Evolutionary conservation across 73 alveolate species (phyloP).

Genomic region (Paramecium octaurelia): DNA sequence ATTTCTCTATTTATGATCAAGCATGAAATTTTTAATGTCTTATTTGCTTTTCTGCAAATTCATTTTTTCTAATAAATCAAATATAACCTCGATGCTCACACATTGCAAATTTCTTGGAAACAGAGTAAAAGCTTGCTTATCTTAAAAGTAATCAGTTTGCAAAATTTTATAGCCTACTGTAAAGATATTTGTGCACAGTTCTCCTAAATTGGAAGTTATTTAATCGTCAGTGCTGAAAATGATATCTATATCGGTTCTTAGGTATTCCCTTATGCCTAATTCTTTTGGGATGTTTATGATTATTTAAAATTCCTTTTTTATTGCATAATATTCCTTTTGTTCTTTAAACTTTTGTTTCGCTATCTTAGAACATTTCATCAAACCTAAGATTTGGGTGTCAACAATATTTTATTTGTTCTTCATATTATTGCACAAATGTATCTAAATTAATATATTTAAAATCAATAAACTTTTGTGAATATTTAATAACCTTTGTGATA

Average conservation of each 20-base stretch:
- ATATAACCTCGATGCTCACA: neutral
- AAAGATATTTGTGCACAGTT: neutral
- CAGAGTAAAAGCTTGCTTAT: neutral
- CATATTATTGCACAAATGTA: neutral
- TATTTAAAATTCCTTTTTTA: neutral
- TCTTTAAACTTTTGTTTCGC: neutral
- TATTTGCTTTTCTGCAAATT: neutral
- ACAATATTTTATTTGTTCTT: neutral
- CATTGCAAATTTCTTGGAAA: neutral
- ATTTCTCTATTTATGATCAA: neutral
- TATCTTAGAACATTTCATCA: neutral
- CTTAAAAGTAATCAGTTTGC: neutral
- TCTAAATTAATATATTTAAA: neutral
- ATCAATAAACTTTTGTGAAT: neutral
- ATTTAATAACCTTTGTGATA: neutral
- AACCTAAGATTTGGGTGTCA: neutral
- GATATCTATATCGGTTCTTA: neutral
- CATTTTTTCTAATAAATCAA: neutral
- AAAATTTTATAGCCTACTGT: neutral
- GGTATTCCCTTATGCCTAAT: neutral
- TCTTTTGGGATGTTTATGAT: neutral
- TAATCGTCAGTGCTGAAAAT: neutral
- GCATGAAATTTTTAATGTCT: neutral
- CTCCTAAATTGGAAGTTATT: neutral
- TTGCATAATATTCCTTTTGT: neutral